Conservation (phyloP, 495 filamentous ascomycete species). For the Tuber umbilicatum region DNA sequence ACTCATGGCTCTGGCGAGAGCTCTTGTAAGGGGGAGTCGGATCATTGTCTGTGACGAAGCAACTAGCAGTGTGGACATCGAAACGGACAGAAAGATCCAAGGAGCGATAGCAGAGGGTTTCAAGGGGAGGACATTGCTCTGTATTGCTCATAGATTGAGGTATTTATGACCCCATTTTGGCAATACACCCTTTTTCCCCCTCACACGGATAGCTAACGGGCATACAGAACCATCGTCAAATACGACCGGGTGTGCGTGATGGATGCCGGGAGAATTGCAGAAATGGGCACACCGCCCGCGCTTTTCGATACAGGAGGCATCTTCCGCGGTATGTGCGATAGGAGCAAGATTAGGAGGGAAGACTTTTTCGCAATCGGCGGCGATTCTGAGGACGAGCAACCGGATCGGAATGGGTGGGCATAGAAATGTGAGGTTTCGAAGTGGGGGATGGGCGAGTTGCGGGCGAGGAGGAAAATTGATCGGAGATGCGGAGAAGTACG, state of each 20-base stretch:
- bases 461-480: neutral
- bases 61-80: slow-evolving; percentile 86
- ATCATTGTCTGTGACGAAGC: slow-evolving; percentile 98
- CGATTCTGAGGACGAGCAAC: neutral
- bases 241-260: slow-evolving; percentile 96
- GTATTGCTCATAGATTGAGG: slow-evolving; percentile 87
- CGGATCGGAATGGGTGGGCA: neutral
- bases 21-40: slow-evolving; percentile 73
- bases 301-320: slow-evolving; percentile 69
- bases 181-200: neutral
- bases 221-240: slow-evolving; percentile 64
- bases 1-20: slow-evolving; percentile 87
- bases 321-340: slow-evolving; percentile 87
- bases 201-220: slow-evolving; percentile 7
- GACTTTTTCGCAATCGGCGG: slow-evolving; percentile 51
- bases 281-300: slow-evolving; percentile 67
- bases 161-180: slow-evolving; percentile 12
- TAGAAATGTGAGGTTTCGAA: neutral
- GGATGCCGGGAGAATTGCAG: slow-evolving; percentile 78
- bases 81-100: slow-evolving; percentile 95
- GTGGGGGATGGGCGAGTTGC: neutral
- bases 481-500: neutral
- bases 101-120: slow-evolving; percentile 80
- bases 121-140: slow-evolving; percentile 79
- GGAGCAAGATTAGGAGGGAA: slow-evolving; percentile 71